These are phyloP conservation scores for Pyrenochaeta sp. DNA, from an alignment of 2,329 filamentous ascomycete genomes.

Conservation along the genomic window DNA sequence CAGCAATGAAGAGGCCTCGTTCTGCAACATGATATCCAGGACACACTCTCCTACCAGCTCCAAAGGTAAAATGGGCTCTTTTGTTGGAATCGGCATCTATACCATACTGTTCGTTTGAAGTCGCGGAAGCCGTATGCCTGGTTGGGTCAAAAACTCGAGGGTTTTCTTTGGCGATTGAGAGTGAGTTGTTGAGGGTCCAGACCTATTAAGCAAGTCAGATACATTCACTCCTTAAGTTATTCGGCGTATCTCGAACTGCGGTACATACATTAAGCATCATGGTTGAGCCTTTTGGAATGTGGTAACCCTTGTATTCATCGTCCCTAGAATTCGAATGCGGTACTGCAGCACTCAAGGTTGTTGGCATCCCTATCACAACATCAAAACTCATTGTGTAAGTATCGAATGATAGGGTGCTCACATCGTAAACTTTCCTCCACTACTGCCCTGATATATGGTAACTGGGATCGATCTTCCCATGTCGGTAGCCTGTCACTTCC, in stretches of 20 bases:
- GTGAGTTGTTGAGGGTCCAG: neutral
- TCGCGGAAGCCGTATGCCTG: neutral
- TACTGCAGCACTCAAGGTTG: slow-evolving; percentile 51
- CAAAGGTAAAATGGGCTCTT: neutral
- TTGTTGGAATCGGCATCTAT: neutral
- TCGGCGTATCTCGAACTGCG: neutral
- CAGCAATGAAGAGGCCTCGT: neutral
- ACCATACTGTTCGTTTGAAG: neutral
- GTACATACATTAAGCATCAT: neutral
- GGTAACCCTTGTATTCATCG: slow-evolving; percentile 56
- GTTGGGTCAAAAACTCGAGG: no score
- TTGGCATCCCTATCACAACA: no score
- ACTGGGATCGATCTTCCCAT: slow-evolving; percentile 43
- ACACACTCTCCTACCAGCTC: neutral
- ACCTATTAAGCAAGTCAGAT: neutral
- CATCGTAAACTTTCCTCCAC: slow-evolving; percentile 41
- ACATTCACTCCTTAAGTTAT: neutral
- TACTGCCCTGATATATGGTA: slow-evolving; percentile 47
- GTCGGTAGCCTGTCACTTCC: slow-evolving; percentile 36
- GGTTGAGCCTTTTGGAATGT: slow-evolving; percentile 54
- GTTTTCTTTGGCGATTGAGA: neutral
- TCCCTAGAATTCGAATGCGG: no score
- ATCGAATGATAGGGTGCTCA: no score
- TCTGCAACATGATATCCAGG: neutral
- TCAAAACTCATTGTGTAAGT: no score